Base-by-base conservation (phyloP, 73 alveolate species). In the Paraurostyla sp. region DNA sequence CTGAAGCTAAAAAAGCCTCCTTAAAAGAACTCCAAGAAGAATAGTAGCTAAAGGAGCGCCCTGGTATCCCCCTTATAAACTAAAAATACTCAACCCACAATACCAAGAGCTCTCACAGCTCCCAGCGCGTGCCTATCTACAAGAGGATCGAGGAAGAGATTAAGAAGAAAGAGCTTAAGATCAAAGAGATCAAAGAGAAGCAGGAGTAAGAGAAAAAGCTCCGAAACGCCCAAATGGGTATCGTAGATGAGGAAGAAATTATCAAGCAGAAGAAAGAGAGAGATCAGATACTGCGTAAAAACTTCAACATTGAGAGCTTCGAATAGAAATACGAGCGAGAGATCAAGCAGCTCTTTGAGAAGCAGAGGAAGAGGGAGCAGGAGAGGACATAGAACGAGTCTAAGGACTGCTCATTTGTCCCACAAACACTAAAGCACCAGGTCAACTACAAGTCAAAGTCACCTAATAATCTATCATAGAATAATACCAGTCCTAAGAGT, bases 291-390 rank as follows among this genome's bases (percentile, higher is more conserved):
- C 51, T 73, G 20, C 41, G 46, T n/a, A 71, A 57, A 3, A 73
- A 73, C 29, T 73, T 73, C 33, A 73, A 73, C 71, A 45, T 73
- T 30, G 87, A 73, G 33, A 16, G 50, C 30, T 73, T 73, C 46
- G 87, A 73, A 45, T 32, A 45, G 49, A 40, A 57, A 33, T 73
- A 73, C 42, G 87, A 73, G 45, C 9, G 87, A 48, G 87, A 73
- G 20, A 73, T 73, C 25, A 73, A 50, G 59, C 59, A 65, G 38
- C 42, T 65, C 15, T 73, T 73, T 48, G 87, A 73, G 43, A 73
- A 73, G 50, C 48, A 50, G 29, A 73, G 33, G 27, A 42, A 48
- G 58, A 65, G 82, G 36, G 82, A 65, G 58, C 42, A 65, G 38
- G 82, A 65, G 25, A 32, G 46, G 23, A 15, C 13, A 13, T 15